phyloP scores from a whole-genome alignment of 2,329 filamentous ascomycete species.

The Fusarium dlaminii region DNA sequence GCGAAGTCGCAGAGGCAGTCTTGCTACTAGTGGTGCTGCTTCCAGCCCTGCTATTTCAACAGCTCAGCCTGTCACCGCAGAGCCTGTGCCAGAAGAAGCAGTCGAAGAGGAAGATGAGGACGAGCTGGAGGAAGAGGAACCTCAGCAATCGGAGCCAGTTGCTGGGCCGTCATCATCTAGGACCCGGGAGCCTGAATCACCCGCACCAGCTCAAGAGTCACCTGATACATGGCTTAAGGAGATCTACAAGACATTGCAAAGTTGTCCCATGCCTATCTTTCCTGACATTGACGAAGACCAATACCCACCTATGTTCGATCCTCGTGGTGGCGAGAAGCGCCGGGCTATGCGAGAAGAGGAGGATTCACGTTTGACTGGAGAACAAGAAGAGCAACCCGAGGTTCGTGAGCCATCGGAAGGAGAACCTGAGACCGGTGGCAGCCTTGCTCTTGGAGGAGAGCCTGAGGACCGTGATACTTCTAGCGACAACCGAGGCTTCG shows the following conservation, averaged over 20 bases:
- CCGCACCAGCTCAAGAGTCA: conserved; percentile 13
- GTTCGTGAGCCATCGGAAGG: conserved; percentile 69
- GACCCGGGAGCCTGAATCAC: conserved; percentile 24
- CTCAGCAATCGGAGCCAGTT: conserved; percentile 44
- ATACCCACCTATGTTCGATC: conserved; percentile 81
- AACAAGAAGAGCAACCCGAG: conserved; percentile 60
- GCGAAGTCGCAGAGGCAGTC: conserved; percentile 76
- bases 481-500: conserved; percentile 61
- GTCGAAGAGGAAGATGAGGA: conserved; percentile 44
- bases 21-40: conserved; percentile 81
- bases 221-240: conserved; percentile 46
- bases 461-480: conserved; percentile 79
- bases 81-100: conserved; percentile 57
- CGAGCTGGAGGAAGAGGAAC: conserved; percentile 9
- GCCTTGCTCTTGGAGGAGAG: conserved; percentile 89
- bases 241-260: conserved; percentile 51
- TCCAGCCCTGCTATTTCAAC: conserved; percentile 82
- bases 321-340: conserved; percentile 82
- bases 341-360: conserved; percentile 80
- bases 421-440: conserved; percentile 81
- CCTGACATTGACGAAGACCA: conserved; percentile 31
- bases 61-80: conserved; percentile 63
- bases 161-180: conserved; percentile 37
- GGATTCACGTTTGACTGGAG: conserved; percentile 58
- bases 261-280: conserved; percentile 47